Base-by-base conservation (phyloP, 352 stramenopile species). In the Phytopythium montanum region DNA sequence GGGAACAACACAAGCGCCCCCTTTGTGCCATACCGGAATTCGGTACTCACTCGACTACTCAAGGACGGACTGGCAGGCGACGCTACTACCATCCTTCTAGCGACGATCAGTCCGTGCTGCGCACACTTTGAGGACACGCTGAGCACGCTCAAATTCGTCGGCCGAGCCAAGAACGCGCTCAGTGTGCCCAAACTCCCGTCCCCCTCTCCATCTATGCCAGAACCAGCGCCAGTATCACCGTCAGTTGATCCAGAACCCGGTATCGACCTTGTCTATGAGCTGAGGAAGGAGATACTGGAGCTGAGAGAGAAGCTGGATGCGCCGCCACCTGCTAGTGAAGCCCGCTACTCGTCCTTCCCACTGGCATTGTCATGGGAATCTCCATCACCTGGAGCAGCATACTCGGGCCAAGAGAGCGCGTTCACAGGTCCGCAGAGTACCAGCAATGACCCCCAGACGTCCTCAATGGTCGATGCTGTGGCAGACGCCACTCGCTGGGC, bases 1-100 rank as follows among this genome's bases (percentile, higher is more conserved):
- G 39, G 39, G 48, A 66, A 7, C 44, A 48, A 12, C 49, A 83
- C 19, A 31, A 46, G 19, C 14, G 19, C 9, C 5, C 53, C 62
- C 12, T 95, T 90, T 62, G 74, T 96, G 18, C 90, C 91, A 1
- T 97, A 96, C 53, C 79, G 90, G 25, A 97, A 97, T 62, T 95
- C 85, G 16, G 78, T 95, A 21, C 69, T 97, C 25, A 97, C 88
- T 9, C 65, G 88, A 3, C 52, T 95, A 38, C 66, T 95, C 25
- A 92, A 93, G 42, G 76, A 93, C 51, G 85, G 76, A 52, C 72
- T 97, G 2, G 87, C 85, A 39, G 85, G 88, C 3, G 91, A 94
- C 39, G 76, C 86, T 28, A 86, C 86, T 38, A 93, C 84, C 0
- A 78, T 95, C 13, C 93, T 97, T 72, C 79, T 97, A n/a, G 88